Conservation (phyloP, 2,329 filamentous ascomycete species). For the Cercospora citrullina region DNA sequence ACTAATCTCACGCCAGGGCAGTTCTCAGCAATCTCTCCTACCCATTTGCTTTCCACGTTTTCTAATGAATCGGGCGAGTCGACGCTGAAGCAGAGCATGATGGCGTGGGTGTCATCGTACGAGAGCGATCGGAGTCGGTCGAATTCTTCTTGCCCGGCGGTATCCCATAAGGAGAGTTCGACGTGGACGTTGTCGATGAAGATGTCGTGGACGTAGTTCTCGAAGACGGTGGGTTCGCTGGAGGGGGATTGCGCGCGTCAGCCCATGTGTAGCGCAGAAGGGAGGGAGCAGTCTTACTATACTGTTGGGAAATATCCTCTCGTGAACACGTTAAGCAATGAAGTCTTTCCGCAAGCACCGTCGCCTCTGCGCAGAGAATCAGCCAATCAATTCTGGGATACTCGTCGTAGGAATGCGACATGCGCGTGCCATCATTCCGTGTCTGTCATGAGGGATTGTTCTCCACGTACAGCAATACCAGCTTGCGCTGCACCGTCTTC, state of each 20-base stretch:
- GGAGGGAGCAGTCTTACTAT: constrained; percentile 60
- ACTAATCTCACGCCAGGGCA: constrained; percentile 94
- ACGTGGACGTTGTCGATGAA: constrained; percentile 98
- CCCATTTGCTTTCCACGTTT: constrained; percentile 98
- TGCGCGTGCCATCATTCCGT: background rate
- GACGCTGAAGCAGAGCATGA: constrained; percentile 98
- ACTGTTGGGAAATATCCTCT: constrained; percentile 98
- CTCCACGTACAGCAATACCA: constrained; percentile 77
- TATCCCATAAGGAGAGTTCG: constrained; percentile 97
- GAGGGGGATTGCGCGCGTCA: background rate
- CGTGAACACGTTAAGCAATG: constrained; percentile 95
- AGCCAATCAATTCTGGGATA: background rate
- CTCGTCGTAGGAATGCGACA: background rate
- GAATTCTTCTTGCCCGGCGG: constrained; percentile 97
- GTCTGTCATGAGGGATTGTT: constrained; percentile 17
- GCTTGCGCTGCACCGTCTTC: constrained; percentile 90
- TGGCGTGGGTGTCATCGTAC: constrained; percentile 96
- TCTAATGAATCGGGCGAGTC: constrained; percentile 95
- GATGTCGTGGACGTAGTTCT: constrained; percentile 99
- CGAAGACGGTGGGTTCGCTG: constrained; percentile 92
- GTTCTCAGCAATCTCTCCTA: constrained; percentile 96
- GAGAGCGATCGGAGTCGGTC: constrained; percentile 92
- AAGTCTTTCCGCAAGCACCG: constrained; percentile 96
- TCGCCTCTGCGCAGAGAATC: constrained; percentile 66
- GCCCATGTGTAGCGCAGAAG: background rate